Conservation (phyloP, 1,139 yeast genomes). For the Suhomyces guaymorum region DNA sequence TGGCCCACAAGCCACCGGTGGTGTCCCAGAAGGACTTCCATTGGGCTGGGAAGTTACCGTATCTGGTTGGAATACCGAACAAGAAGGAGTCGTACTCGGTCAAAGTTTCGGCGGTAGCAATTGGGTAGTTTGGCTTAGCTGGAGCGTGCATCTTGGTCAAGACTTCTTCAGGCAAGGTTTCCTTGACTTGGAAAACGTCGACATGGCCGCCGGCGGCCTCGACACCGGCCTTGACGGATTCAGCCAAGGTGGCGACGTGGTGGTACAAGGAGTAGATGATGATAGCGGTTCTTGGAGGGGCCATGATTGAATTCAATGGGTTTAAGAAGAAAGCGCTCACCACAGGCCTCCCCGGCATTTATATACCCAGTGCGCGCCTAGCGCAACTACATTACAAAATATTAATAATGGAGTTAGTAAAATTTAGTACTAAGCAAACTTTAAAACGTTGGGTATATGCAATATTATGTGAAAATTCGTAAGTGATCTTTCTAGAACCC, state of each 20-base stretch:
- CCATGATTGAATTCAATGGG: slow-evolving; percentile 3
- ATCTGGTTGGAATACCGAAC: slow-evolving; percentile 84
- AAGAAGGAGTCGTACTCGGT: slow-evolving; percentile 69
- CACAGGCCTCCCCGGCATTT: background rate
- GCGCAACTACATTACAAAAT: no score
- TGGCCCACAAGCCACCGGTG: slow-evolving; percentile 82
- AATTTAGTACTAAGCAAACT: no score
- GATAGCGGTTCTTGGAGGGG: slow-evolving; percentile 45
- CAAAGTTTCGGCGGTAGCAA: slow-evolving; percentile 63
- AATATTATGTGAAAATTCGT: no score
- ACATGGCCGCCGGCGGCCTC: slow-evolving; percentile 74
- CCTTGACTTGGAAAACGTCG: slow-evolving; percentile 75
- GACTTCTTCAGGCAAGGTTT: slow-evolving; percentile 69
- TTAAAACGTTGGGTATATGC: no score
- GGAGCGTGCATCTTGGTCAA: slow-evolving; percentile 61
- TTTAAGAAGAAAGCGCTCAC: no score
- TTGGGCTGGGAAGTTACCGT: slow-evolving; percentile 80
- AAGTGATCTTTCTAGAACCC: no score
- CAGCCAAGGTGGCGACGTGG: slow-evolving; percentile 70
- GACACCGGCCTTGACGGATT: slow-evolving; percentile 68
- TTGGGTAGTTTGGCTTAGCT: slow-evolving; percentile 66
- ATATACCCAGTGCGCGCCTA: no score
- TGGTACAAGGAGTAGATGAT: slow-evolving; percentile 83
- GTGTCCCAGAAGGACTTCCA: slow-evolving; percentile 79
- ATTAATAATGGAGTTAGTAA: no score